phyloP scores from a whole-genome alignment of 768 basidiomycete genomes.

The Amanita muscaria region DNA sequence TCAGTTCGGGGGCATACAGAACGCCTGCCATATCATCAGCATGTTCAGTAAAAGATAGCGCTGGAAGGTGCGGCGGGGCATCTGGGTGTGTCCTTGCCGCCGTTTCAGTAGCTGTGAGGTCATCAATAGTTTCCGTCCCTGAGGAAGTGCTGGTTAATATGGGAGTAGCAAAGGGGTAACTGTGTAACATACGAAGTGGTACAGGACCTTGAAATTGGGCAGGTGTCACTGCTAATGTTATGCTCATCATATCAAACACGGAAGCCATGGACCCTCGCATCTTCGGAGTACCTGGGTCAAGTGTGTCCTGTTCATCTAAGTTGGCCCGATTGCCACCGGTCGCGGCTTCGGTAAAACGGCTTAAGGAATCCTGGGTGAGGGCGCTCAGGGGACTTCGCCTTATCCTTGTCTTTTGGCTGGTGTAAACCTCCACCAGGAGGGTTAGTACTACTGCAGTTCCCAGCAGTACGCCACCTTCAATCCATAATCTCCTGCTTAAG shows the following conservation, averaged over 20 bases:
- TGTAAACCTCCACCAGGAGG: slow-evolving; percentile 53
- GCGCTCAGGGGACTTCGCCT: slow-evolving; percentile 41
- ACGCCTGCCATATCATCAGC: slow-evolving; percentile 71
- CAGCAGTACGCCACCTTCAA: slow-evolving; percentile 56
- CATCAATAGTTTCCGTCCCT: slow-evolving; percentile 76
- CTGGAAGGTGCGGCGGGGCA: slow-evolving; percentile 64
- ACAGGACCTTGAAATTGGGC: slow-evolving; percentile 49
- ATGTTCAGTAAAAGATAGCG: slow-evolving; percentile 63
- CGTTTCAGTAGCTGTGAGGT: slow-evolving; percentile 68
- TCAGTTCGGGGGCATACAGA: slow-evolving; percentile 74
- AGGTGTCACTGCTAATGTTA: slow-evolving; percentile 68
- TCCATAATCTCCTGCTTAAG: slow-evolving; percentile 59
- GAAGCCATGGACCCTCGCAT: slow-evolving; percentile 69
- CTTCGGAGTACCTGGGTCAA: slow-evolving; percentile 37
- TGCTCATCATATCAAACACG: slow-evolving; percentile 79
- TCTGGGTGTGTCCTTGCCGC: slow-evolving; percentile 73
- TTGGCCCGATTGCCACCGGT: slow-evolving; percentile 26
- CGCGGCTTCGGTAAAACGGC: slow-evolving; percentile 41
- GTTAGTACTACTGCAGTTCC: slow-evolving; percentile 47
- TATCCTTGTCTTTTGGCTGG: slow-evolving; percentile 40
- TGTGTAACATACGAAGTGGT: slow-evolving; percentile 49
- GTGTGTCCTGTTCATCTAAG: slow-evolving; percentile 41
- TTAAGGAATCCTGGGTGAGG: slow-evolving; percentile 49
- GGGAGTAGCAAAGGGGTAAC: slow-evolving; percentile 7
- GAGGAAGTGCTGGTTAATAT: slow-evolving; percentile 8